These are phyloP conservation scores for Phytopythium oedochilum DNA, from an alignment of 352 stramenopile genomes.

Conservation along the genomic window DNA sequence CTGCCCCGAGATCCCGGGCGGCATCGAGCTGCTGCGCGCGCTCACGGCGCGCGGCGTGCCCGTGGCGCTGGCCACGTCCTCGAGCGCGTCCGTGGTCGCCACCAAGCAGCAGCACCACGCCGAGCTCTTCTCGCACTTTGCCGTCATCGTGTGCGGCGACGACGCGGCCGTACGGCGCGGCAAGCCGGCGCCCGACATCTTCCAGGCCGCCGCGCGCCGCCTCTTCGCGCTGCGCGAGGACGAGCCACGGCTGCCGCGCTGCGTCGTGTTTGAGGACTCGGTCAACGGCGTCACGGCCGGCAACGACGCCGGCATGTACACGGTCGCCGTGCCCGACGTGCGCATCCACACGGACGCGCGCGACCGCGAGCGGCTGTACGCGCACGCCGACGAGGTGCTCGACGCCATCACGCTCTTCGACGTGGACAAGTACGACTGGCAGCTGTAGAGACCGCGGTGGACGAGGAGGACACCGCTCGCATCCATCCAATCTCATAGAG, in stretches of 20 bases:
- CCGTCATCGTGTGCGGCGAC: slow-evolving; percentile 73
- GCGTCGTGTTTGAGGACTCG: slow-evolving; percentile 79
- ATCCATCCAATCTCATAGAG: neutral
- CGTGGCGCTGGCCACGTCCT: slow-evolving; percentile 71
- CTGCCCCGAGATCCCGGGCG: slow-evolving; percentile 50
- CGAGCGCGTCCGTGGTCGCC: slow-evolving; percentile 53
- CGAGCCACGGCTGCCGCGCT: slow-evolving; percentile 29
- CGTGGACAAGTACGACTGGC: slow-evolving; percentile 47
- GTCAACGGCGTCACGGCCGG: slow-evolving; percentile 57
- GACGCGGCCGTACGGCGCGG: slow-evolving; percentile 58
- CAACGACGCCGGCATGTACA: slow-evolving; percentile 62
- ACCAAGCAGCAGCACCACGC: slow-evolving; percentile 59
- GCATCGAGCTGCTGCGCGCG: slow-evolving; percentile 33
- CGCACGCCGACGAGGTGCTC: slow-evolving; percentile 57
- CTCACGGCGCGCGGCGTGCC: slow-evolving; percentile 50
- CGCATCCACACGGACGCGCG: slow-evolving; percentile 50
- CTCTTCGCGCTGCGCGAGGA: slow-evolving; percentile 38
- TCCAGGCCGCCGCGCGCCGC: slow-evolving; percentile 52
- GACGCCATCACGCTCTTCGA: slow-evolving; percentile 58
- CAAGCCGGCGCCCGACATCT: slow-evolving; percentile 82
- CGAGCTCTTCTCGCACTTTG: slow-evolving; percentile 74
- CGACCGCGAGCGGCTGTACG: slow-evolving; percentile 42
- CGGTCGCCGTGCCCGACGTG: slow-evolving; percentile 63
- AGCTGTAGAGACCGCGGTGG: slow-evolving; percentile 13
- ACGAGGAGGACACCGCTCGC: too few relatives aligned